Evolutionary conservation across 1,284 basidiomycete species (phyloP).

Genomic region (Earliella scabrosa): DNA sequence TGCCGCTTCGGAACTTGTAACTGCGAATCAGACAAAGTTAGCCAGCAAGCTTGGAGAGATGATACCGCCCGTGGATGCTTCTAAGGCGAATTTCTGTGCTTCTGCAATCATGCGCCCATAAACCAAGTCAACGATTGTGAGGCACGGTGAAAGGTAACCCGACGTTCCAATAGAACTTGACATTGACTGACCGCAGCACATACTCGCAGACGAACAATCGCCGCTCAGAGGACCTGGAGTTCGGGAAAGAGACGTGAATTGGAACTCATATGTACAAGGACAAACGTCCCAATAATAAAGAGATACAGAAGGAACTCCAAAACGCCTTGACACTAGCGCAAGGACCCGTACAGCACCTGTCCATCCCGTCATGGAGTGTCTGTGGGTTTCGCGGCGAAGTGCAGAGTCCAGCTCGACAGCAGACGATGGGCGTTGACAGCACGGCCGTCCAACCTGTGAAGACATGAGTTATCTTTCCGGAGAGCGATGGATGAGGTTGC

Average conservation of each 20-base stretch:
- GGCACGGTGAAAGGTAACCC: too few relatives aligned
- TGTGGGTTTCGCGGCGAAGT: slow-evolving; percentile 73
- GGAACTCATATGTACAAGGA: neutral
- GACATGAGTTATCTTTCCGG: slow-evolving; percentile 20
- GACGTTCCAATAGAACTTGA: neutral
- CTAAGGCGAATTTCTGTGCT: too few relatives aligned
- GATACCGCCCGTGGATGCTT: too few relatives aligned
- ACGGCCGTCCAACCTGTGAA: slow-evolving; percentile 68
- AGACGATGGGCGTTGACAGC: slow-evolving; percentile 74
- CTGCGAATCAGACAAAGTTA: too few relatives aligned
- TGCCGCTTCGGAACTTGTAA: too few relatives aligned
- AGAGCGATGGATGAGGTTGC: neutral
- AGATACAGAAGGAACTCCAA: neutral
- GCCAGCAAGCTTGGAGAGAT: too few relatives aligned
- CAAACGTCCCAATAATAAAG: neutral
- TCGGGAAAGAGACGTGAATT: neutral
- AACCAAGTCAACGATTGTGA: too few relatives aligned
- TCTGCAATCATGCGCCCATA: too few relatives aligned
- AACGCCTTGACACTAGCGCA: neutral
- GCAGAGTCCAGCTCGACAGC: slow-evolving; percentile 80
- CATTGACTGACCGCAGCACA: neutral
- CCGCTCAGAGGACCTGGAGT: too few relatives aligned
- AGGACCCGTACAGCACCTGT: neutral
- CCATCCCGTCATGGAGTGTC: slow-evolving; percentile 8
- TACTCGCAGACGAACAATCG: neutral